phyloP scores from a whole-genome alignment of 176 grass and related monocot species.

The Oryza glumipatula region DNA sequence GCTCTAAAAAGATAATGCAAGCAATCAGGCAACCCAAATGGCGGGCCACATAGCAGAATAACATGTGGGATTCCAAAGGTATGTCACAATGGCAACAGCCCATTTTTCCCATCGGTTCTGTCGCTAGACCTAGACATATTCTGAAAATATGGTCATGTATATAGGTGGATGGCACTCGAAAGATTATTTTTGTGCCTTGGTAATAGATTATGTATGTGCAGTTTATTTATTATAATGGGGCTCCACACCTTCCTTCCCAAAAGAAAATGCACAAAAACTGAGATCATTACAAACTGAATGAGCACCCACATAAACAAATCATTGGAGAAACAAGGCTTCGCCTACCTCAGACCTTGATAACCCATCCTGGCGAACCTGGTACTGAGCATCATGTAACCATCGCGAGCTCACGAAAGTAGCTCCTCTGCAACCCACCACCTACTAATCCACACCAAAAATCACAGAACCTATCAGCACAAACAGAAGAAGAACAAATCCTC shows the following conservation, averaged over 20 bases:
- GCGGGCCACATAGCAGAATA: neutral
- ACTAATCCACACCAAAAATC: slow-evolving; percentile 69
- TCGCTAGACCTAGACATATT: neutral
- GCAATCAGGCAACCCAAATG: neutral
- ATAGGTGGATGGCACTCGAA: neutral
- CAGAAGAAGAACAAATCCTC: neutral
- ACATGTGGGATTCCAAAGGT: neutral
- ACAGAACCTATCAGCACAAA: slow-evolving; percentile 31
- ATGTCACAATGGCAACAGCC: neutral
- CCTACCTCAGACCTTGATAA: slow-evolving; percentile 64
- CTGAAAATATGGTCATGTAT: slow-evolving; percentile 14
- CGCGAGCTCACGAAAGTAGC: slow-evolving; percentile 50
- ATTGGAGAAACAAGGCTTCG: neutral
- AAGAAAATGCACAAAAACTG: slow-evolving; percentile 8
- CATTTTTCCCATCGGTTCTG: neutral
- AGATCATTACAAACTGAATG: neutral
- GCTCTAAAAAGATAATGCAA: neutral
- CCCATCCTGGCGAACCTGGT: slow-evolving; percentile 57
- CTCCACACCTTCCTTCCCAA: neutral
- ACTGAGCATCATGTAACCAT: slow-evolving; percentile 71
- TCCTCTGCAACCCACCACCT: slow-evolving; percentile 67
- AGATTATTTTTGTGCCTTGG: neutral
- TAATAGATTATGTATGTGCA: neutral
- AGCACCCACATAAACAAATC: neutral
- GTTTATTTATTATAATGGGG: neutral